These are phyloP conservation scores for Lachnellula suecica DNA, from an alignment of 2,329 filamentous ascomycete genomes.

Conservation along the genomic window DNA sequence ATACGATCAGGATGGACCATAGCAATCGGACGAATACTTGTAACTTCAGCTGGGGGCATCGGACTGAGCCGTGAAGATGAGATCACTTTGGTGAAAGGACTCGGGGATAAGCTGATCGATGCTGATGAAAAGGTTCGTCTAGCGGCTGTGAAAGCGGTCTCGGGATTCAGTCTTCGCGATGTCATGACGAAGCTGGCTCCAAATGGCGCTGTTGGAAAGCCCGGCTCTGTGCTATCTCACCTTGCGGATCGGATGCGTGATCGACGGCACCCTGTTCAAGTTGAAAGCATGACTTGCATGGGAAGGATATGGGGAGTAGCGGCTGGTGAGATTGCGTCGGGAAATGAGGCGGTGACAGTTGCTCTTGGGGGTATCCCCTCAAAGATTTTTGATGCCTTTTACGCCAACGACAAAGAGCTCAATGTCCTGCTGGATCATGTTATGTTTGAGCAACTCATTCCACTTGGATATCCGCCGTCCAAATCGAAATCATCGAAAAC, in stretches of 20 bases:
- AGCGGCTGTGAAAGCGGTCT: constrained; percentile 82
- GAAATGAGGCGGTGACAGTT: constrained; percentile 71
- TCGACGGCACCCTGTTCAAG: constrained; percentile 75
- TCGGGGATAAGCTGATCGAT: constrained; percentile 82
- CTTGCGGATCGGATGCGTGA: constrained; percentile 89
- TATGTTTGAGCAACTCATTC: constrained; percentile 84
- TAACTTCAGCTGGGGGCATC: constrained; percentile 88
- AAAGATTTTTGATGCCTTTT: constrained; percentile 82
- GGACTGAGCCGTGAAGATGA: constrained; percentile 85
- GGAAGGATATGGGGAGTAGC: constrained; percentile 93
- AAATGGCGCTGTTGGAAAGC: constrained; percentile 71
- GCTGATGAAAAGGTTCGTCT: constrained; percentile 88
- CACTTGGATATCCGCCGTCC: constrained; percentile 79
- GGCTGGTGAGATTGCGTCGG: constrained; percentile 79
- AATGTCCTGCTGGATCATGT: constrained; percentile 83
- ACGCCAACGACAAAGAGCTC: constrained; percentile 84
- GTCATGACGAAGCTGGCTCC: constrained; percentile 79
- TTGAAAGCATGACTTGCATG: constrained; percentile 82
- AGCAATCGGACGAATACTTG: constrained; percentile 78
- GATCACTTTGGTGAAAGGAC: constrained; percentile 66
- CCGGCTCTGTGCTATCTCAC: constrained; percentile 76
- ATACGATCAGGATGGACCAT: constrained; percentile 87
- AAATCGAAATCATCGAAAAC: constrained; percentile 62
- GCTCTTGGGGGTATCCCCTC: constrained; percentile 82
- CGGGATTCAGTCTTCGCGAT: constrained; percentile 76